Percentiles rank a stretch among this genome's conserved stretches.
Conservation (phyloP, 2,329 filamentous ascomycete genomes). For the Magnaporthiopsis incrustans region DNA sequence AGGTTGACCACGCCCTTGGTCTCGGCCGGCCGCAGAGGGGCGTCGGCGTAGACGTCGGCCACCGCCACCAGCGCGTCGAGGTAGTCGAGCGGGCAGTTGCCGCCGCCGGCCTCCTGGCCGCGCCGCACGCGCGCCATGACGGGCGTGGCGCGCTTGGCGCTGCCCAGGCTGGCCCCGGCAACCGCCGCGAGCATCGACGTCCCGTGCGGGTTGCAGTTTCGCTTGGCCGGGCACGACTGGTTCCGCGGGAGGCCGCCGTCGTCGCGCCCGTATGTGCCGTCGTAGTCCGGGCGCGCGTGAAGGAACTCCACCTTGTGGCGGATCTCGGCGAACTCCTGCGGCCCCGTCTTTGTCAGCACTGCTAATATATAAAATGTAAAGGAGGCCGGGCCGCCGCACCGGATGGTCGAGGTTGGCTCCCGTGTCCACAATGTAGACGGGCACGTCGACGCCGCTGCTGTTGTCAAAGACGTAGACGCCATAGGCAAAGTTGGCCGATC, state of each 20-base stretch:
- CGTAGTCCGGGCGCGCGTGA: background rate
- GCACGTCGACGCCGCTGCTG: background rate
- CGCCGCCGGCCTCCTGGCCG: background rate
- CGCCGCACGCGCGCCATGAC: background rate
- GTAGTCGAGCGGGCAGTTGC: background rate
- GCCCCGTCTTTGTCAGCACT: background rate
- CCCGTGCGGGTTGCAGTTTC: background rate
- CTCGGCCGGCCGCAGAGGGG: background rate
- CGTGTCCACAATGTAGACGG: conserved; percentile 3
- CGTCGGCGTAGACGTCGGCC: background rate
- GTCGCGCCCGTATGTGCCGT: background rate
- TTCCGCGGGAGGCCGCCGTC: background rate
- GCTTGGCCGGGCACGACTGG: background rate
- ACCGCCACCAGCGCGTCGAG: background rate
- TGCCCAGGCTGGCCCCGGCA: background rate
- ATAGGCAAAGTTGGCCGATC: background rate
- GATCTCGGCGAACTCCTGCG: conserved; percentile 1
- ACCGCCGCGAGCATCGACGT: background rate
- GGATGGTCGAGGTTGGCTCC: background rate
- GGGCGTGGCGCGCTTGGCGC: background rate
- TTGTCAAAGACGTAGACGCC: background rate
- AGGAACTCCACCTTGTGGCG: background rate
- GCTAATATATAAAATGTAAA: too few species aligned
- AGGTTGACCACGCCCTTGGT: background rate
- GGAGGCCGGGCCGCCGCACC: background rate